A percentile compares a stretch with the other conserved stretches of the same genome.
These are phyloP conservation scores for Penicillium antarcticum DNA, from an alignment of 495 filamentous ascomycete species.

Conservation along the genomic window DNA sequence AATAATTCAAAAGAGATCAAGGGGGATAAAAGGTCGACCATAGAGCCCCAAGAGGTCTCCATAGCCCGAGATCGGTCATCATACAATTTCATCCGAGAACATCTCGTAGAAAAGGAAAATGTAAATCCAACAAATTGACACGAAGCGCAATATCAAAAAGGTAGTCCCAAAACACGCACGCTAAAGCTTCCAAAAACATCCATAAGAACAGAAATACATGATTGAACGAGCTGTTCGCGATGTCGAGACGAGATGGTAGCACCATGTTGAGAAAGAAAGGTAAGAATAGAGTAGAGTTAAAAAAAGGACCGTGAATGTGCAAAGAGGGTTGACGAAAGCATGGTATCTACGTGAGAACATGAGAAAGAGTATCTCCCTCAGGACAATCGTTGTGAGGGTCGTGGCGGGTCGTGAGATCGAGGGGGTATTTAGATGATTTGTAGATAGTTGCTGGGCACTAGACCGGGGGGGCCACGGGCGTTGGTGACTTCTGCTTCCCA, in stretches of 20 bases:
- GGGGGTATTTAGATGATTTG: conserved; percentile 51
- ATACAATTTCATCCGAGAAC: conserved; percentile 18
- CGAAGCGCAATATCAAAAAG: background rate
- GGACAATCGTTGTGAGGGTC: conserved; percentile 17
- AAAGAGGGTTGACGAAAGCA: conserved; percentile 12
- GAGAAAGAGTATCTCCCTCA: conserved; percentile 22
- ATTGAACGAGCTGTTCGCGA: conserved; percentile 4
- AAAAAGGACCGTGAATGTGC: conserved; percentile 25
- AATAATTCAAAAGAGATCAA: background rate
- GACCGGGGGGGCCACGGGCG: conserved; percentile 65
- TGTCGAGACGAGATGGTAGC: background rate
- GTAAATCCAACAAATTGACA: conserved; percentile 5
- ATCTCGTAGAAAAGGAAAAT: conserved; percentile 8
- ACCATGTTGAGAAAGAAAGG: conserved; percentile 9
- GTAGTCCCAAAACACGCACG: conserved; percentile 5
- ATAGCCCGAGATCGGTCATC: conserved; percentile 16
- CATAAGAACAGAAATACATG: conserved; percentile 1
- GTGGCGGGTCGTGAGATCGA: conserved; percentile 26
- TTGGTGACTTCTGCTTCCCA: conserved; percentile 97
- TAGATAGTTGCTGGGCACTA: conserved; percentile 97
- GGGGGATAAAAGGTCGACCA: background rate
- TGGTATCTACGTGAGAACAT: conserved; percentile 31
- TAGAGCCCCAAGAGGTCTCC: background rate
- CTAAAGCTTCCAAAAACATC: conserved; percentile 10
- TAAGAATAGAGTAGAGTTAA: conserved; percentile 2